Evolutionary conservation across 768 basidiomycete species (phyloP).

Genomic region (Dioszegia crocea): DNA sequence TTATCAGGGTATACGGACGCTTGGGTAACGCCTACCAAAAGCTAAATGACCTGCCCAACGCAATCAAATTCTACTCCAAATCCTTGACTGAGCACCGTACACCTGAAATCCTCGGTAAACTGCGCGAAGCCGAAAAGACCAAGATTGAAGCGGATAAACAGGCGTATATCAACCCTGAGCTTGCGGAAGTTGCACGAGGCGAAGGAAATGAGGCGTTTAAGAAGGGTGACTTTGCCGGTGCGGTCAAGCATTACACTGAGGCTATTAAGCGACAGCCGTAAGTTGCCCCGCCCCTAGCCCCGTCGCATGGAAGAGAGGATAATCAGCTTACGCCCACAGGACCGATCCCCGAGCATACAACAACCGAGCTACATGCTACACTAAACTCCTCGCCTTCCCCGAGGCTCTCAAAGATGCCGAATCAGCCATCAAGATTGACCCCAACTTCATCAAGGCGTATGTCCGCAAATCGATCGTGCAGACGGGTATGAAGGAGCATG

Average conservation of each 20-base stretch:
- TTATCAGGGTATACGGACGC: conserved; percentile 70
- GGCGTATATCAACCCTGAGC: conserved; percentile 81
- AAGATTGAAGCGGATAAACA: conserved; percentile 72
- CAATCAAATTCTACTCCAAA: conserved; percentile 89
- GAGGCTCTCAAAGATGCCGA: conserved; percentile 96
- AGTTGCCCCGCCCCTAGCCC: conserved; percentile 11
- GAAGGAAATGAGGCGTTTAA: conserved; percentile 93
- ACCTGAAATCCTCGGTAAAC: conserved; percentile 81
- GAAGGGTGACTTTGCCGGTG: conserved; percentile 71
- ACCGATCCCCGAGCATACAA: conserved; percentile 87
- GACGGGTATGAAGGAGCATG: conserved; percentile 84
- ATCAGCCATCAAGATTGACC: conserved; percentile 85
- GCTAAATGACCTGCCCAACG: conserved; percentile 68
- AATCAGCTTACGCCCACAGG: conserved; percentile 13
- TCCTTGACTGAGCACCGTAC: conserved; percentile 95
- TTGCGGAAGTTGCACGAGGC: conserved; percentile 76
- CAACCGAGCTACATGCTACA: conserved; percentile 96
- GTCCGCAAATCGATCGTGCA: conserved; percentile 86
- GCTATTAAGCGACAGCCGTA: conserved; percentile 90
- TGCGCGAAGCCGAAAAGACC: conserved; percentile 72
- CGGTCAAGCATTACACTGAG: conserved; percentile 89
- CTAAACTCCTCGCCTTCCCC: conserved; percentile 85
- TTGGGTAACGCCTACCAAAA: conserved; percentile 78
- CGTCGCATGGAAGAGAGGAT: background rate
- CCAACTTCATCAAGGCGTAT: conserved; percentile 88